These are phyloP conservation scores for Solanum bulbocastanum DNA, from an alignment of 257 asterid genomes.

Conservation along the genomic window DNA sequence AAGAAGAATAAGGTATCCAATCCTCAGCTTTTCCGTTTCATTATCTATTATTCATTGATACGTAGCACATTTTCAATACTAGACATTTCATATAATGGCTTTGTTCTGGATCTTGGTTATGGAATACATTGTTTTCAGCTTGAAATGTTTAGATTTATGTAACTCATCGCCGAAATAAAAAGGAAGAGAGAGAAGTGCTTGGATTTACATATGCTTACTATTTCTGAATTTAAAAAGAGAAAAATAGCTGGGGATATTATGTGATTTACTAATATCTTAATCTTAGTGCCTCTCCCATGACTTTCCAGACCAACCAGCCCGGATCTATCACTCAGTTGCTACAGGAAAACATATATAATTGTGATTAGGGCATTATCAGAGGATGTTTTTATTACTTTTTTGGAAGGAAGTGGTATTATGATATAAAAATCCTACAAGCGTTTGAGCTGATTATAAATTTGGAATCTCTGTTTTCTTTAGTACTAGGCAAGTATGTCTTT, in stretches of 20 bases:
- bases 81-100: background rate
- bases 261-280: background rate
- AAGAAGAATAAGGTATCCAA: slow-evolving; percentile 63
- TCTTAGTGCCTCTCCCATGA: background rate
- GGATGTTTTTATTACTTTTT: background rate
- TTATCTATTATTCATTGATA: background rate
- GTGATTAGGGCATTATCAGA: background rate
- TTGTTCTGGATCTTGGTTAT: background rate
- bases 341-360: background rate
- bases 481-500: background rate
- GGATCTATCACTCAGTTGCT: background rate
- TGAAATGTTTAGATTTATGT: background rate
- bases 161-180: background rate
- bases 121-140: background rate
- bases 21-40: background rate
- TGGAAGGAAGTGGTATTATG: background rate
- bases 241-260: background rate
- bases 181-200: background rate
- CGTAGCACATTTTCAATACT: background rate
- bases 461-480: background rate
- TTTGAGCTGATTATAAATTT: background rate
- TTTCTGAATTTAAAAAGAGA: background rate
- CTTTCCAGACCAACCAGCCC: background rate
- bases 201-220: background rate
- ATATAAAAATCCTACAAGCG: background rate